Base-by-base conservation (phyloP, 768 basidiomycete species). In the Hygrophoropsis aurantiaca region DNA sequence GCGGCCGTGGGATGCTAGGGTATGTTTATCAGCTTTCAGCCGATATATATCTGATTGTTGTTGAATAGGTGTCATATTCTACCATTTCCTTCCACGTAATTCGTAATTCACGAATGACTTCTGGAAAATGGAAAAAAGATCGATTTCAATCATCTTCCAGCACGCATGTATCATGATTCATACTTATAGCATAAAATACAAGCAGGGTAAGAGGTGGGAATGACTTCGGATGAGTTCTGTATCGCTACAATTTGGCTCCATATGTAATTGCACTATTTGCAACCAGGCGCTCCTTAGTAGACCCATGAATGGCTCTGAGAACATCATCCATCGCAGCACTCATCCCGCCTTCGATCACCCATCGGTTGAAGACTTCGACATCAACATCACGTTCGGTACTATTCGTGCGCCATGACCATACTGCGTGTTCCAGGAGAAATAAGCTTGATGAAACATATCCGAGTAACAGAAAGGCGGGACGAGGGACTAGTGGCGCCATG, bases 1-100 rank as follows among this genome's bases (percentile, higher is more conserved):
- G 90, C 51, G 93, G 93, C 9, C 74, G 90, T 49, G 93, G 93
- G 8, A 73, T 86, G 62, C 70, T 97, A 35, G 93, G 93, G 86
- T 90, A 52, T 57, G 82, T 64, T 15, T 37, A 30, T 13, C 6
- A 18, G 36, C n/a, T 37, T 40, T 46, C 19, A 26, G 33, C 35
- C 18, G 35, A 7, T 30, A 30, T 6, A 30, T 30, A 7, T 13
- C 27, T 30, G 6, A 30, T 13, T 6, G 6, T 30, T 30, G 27
- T 6, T 30, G 13, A 30, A 15, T 47, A 85, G 83, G 32, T 85
- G 84, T 54, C 82, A 84, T 58, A 80, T 85, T 35, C 71, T 84
- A 18, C 81, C 81, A 5, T 77, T 74, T 57, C 58, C 69, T 15
- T 21, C 27, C 15, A 15, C 23, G 16, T 24, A 42, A 24, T n/a